Evolutionary conservation across 345 rosid species (phyloP).

Genomic region (Populus tremula): DNA sequence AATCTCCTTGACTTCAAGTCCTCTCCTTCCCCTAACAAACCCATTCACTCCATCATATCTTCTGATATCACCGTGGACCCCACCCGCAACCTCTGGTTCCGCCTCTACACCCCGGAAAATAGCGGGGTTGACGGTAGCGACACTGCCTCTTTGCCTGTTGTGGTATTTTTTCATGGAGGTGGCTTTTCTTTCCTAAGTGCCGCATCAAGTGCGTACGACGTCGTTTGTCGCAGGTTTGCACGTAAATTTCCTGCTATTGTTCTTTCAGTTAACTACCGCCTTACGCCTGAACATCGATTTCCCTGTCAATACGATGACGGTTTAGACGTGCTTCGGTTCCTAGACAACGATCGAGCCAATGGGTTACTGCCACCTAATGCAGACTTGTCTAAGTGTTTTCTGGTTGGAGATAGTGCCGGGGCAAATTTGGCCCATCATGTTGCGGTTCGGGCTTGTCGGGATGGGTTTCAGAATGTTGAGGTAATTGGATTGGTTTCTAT

Average conservation of each 20-base stretch:
- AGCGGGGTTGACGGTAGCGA: no score
- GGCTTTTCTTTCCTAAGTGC: background rate
- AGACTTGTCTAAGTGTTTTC: constrained; percentile 52
- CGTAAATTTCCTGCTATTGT: background rate
- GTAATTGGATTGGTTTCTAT: constrained; percentile 51
- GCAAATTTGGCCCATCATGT: constrained; percentile 75
- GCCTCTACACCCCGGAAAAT: constrained; percentile 19
- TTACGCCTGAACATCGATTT: background rate
- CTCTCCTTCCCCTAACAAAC: constrained; percentile 19
- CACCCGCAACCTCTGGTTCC: constrained; percentile 26
- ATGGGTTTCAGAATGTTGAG: constrained; percentile 25
- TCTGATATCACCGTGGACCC: constrained; percentile 20
- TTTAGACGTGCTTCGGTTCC: background rate
- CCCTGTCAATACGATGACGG: background rate
- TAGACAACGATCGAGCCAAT: background rate
- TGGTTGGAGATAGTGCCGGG: constrained; percentile 79
- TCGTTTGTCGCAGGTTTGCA: background rate
- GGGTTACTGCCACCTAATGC: constrained; percentile 41
- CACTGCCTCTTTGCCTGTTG: background rate
- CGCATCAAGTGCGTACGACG: background rate
- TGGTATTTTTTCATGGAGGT: background rate
- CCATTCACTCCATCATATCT: constrained; percentile 23
- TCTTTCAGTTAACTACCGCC: background rate
- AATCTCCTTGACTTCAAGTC: constrained; percentile 25
- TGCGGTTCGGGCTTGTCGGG: constrained; percentile 38